phyloP scores from a whole-genome alignment of 2,329 filamentous ascomycete species.

The Pezicula carpinea region DNA sequence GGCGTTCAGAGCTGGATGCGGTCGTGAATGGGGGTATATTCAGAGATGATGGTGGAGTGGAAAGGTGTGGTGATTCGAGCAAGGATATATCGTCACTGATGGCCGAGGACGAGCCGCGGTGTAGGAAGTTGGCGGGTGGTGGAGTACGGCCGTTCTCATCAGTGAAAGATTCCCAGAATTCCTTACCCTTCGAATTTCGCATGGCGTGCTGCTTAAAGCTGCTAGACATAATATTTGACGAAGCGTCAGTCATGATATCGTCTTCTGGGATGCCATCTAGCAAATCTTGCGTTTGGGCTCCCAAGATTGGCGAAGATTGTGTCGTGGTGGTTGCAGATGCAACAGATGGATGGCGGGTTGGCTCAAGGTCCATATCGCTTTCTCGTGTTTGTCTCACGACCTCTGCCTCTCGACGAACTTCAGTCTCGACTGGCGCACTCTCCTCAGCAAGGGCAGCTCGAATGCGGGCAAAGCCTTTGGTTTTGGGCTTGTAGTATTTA shows the following conservation, averaged over 20 bases:
- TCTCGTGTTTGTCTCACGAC: conserved; percentile 94
- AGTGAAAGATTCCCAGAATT: conserved; percentile 78
- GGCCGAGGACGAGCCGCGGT: conserved; percentile 53
- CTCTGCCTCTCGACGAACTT: conserved; percentile 86
- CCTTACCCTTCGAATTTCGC: conserved; percentile 65
- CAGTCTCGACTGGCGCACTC: conserved; percentile 78
- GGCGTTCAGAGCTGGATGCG: conserved; percentile 16
- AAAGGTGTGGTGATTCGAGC: conserved; percentile 17
- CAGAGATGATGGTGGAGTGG: conserved; percentile 24
- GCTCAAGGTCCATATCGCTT: conserved; percentile 66
- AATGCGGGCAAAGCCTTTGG: conserved; percentile 91
- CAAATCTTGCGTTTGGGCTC: conserved; percentile 54
- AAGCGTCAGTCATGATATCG: conserved; percentile 56
- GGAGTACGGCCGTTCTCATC: conserved; percentile 53
- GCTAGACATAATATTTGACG: conserved; percentile 43
- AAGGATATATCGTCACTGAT: conserved; percentile 62
- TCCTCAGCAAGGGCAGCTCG: conserved; percentile 87
- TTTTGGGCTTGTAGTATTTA: conserved; percentile 69
- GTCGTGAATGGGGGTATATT: conserved; percentile 3
- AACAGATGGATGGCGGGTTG: conserved; percentile 35
- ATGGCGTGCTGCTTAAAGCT: conserved; percentile 73
- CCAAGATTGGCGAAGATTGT: conserved; percentile 64
- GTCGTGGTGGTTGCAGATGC: conserved; percentile 48
- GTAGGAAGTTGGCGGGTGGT: conserved; percentile 50
- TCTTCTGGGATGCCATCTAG: conserved; percentile 70